phyloP scores from a whole-genome alignment of 2,329 filamentous ascomycete species.

The Penicillium sp. region DNA sequence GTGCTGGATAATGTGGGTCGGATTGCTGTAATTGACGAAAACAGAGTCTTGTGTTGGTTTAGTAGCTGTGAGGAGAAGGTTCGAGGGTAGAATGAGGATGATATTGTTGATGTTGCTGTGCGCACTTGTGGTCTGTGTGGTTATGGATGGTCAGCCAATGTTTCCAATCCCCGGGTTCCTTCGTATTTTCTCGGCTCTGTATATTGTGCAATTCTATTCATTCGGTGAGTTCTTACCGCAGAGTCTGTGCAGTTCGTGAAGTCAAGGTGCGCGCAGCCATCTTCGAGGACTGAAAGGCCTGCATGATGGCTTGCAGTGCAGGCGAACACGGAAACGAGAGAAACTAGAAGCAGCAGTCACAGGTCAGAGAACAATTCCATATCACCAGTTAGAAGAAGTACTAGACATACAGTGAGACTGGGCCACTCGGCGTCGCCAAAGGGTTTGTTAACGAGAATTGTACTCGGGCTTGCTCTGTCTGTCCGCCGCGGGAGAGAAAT shows the following conservation, averaged over 20 bases:
- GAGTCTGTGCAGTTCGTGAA: slow-evolving; percentile 13
- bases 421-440: not conserved
- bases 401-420: not conserved
- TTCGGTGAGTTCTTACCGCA: slow-evolving; percentile 1
- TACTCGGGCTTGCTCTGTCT: not conserved
- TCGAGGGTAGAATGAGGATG: not conserved
- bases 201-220: not conserved
- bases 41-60: not conserved
- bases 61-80: not conserved
- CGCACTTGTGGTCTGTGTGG: slow-evolving; percentile 4
- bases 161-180: not conserved
- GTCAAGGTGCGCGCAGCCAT: slow-evolving; percentile 24
- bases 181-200: not conserved
- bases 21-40: not conserved
- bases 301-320: slow-evolving; percentile 22
- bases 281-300: slow-evolving; percentile 30
- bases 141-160: not conserved
- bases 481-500: not conserved
- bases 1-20: not conserved
- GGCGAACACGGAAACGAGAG: not conserved
- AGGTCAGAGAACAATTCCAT: not conserved
- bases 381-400: not conserved
- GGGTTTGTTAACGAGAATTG: not conserved
- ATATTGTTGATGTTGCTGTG: not conserved
- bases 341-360: not conserved